Conservation (phyloP, 1,284 basidiomycete genomes). For the Rhodofomes roseus region DNA sequence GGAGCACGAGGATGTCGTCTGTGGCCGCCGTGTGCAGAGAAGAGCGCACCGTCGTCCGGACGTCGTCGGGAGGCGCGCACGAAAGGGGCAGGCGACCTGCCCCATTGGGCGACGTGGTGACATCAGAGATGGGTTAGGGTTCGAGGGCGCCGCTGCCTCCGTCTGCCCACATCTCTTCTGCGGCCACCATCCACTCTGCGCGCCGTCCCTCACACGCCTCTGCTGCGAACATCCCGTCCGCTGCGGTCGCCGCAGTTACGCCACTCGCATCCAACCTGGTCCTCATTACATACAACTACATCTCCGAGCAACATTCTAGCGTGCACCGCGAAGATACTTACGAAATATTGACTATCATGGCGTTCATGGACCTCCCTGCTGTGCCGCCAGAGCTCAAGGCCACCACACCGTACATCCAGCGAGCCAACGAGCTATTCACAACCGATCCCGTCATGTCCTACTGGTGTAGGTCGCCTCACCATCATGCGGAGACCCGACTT, state of each 20-base stretch:
- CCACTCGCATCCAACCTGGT: not conserved
- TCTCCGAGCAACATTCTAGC: too few species aligned
- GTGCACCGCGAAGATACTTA: too few species aligned
- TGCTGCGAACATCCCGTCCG: not conserved
- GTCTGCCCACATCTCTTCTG: not conserved
- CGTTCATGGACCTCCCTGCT: conserved; percentile 48
- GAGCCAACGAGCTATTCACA: conserved; percentile 79
- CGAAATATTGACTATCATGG: not conserved
- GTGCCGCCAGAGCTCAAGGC: conserved; percentile 57
- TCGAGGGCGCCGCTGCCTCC: not conserved
- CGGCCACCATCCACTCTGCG: too few species aligned
- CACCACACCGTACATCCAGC: conserved; percentile 79
- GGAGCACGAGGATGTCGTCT: not conserved
- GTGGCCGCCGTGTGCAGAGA: not conserved
- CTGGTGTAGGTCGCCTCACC: conserved; percentile 69
- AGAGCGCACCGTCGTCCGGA: not conserved
- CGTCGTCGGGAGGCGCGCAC: not conserved
- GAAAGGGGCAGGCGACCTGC: not conserved
- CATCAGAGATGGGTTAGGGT: not conserved
- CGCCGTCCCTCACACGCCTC: not conserved
- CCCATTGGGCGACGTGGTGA: not conserved
- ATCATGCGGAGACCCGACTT: not conserved
- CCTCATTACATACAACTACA: too few species aligned
- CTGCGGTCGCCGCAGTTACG: not conserved
- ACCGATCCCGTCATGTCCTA: conserved; percentile 89